A percentile compares a stretch with the other conserved stretches of the same genome.
Evolutionary conservation across 495 filamentous ascomycete genomes (phyloP).

Genomic region (Oidiodendron maius): DNA sequence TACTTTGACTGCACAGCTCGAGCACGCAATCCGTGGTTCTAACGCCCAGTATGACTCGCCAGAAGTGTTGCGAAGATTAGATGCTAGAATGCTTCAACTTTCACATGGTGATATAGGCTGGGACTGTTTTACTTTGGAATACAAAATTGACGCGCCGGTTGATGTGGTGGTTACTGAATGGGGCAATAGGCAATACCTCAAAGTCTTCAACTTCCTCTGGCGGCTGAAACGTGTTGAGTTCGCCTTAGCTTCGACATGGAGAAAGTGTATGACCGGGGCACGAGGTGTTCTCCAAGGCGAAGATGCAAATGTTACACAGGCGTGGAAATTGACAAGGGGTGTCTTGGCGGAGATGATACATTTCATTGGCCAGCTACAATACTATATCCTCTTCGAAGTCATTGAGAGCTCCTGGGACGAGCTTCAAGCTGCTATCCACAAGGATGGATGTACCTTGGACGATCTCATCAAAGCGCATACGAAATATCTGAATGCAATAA

Average conservation of each 20-base stretch:
- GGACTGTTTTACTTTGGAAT: constrained; percentile 99
- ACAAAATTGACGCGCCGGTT: constrained; percentile 95
- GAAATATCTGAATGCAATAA: constrained; percentile 86
- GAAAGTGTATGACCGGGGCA: constrained; percentile 92
- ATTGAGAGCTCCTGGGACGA: constrained; percentile 93
- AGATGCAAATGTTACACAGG: constrained; percentile 66
- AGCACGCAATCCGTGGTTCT: constrained; percentile 94
- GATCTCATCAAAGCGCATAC: constrained; percentile 91
- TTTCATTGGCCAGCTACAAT: constrained; percentile 94
- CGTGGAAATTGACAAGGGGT: constrained; percentile 88
- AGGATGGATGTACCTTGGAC: constrained; percentile 83
- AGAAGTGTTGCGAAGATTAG: constrained; percentile 88
- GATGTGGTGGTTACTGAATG: constrained; percentile 96
- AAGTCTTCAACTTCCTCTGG: constrained; percentile 99
- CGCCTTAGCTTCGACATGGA: constrained; percentile 82
- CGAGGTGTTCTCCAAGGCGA: constrained; percentile 81
- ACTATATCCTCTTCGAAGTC: constrained; percentile 98
- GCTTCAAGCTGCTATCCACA: constrained; percentile 71
- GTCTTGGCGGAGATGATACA: constrained; percentile 96
- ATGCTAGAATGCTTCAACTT: constrained; percentile 93
- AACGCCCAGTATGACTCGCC: constrained; percentile 93
- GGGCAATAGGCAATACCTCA: constrained; percentile 92
- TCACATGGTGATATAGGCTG: constrained; percentile 96
- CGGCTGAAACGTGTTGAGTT: constrained; percentile 97
- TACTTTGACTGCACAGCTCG: constrained; percentile 91